These are phyloP conservation scores for Cynanchum wilfordii DNA, from an alignment of 257 asterid species.

Conservation along the genomic window DNA sequence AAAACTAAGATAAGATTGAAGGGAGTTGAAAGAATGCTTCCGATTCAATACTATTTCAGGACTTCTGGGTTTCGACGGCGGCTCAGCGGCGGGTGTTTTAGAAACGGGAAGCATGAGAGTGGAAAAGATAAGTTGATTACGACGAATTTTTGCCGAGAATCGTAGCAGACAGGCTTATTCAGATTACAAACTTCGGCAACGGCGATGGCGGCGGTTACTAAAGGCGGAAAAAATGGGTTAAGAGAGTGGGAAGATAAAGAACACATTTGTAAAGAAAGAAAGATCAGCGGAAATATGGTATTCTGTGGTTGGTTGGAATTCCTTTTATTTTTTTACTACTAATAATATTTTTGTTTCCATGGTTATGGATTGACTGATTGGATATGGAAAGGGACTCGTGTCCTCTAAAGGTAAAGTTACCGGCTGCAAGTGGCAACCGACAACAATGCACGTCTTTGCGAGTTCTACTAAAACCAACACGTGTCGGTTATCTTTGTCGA, in stretches of 20 bases:
- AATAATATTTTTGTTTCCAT: background rate
- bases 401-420: background rate
- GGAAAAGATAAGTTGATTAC: background rate
- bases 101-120: constrained; percentile 21
- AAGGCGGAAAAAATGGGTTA: background rate
- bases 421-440: constrained; percentile 4
- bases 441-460: constrained; percentile 4
- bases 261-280: background rate
- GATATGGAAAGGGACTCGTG: constrained; percentile 3
- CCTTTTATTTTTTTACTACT: background rate
- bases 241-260: background rate
- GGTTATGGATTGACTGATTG: background rate
- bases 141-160: constrained; percentile 2
- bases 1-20: constrained; percentile 11
- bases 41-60: constrained; percentile 8
- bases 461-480: constrained; percentile 2
- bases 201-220: background rate
- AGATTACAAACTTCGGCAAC: background rate
- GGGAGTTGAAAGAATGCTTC: constrained; percentile 5
- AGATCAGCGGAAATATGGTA: no score
- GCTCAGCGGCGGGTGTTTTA: constrained; percentile 8
- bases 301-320: background rate
- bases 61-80: constrained; percentile 7
- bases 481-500: background rate
- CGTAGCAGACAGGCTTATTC: background rate